Percentiles rank a stretch among this genome's conserved stretches.
Conservation (phyloP, 106 monocot genomes). For the Allium fistulosum region DNA sequence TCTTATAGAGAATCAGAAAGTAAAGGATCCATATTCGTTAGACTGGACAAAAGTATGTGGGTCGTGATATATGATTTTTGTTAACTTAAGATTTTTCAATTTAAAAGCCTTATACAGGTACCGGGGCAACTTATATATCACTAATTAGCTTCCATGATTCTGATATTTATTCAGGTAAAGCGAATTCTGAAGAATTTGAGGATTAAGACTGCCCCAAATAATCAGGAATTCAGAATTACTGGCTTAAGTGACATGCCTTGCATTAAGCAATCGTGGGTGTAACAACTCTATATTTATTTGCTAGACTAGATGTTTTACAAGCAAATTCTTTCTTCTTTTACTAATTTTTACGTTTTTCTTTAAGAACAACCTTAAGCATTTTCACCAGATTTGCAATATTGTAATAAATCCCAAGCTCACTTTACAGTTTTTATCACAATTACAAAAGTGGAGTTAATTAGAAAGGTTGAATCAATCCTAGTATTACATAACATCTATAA, state of each 20-base stretch:
- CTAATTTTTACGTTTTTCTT: not conserved
- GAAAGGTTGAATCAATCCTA: too few relatives aligned
- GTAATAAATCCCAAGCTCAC: too few relatives aligned
- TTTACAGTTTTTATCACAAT: too few relatives aligned
- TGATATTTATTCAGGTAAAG: conserved; percentile 46
- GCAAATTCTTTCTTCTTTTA: not conserved
- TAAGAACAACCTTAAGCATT: not conserved
- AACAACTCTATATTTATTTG: not conserved
- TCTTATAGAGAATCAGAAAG: conserved; percentile 76
- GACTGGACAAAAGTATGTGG: conserved; percentile 79
- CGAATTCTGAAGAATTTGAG: conserved; percentile 78
- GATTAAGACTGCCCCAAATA: conserved; percentile 31
- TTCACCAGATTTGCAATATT: not conserved
- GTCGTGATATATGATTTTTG: not conserved
- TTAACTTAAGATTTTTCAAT: not conserved
- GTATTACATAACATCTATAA: too few relatives aligned
- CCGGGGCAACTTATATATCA: not conserved
- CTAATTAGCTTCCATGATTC: not conserved
- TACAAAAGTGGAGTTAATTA: too few relatives aligned
- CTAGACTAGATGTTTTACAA: not conserved
- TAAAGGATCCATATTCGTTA: conserved; percentile 34
- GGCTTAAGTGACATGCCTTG: conserved; percentile 86
- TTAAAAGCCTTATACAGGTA: not conserved
- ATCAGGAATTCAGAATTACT: conserved; percentile 68
- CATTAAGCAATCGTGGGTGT: conserved; percentile 42